Evolutionary conservation across 768 basidiomycete genomes (phyloP).

Genomic region (Pleurotus pulmonarius): DNA sequence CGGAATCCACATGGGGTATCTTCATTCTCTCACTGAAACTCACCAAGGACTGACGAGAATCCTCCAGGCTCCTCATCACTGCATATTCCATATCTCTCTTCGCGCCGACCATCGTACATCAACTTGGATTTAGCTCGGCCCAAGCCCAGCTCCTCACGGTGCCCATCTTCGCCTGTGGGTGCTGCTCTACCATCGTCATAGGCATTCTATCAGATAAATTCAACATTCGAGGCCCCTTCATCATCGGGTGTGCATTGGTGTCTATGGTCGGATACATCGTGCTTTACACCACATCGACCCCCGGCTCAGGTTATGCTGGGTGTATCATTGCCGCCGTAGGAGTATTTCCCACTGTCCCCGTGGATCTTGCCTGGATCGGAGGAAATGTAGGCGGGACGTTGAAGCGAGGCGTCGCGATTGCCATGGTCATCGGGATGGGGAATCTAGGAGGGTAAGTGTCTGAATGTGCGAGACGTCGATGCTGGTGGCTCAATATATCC

Average conservation of each 20-base stretch:
- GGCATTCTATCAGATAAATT: conserved; percentile 40
- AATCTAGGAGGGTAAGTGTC: conserved; percentile 44
- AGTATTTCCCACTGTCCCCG: conserved; percentile 45
- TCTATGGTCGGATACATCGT: conserved; percentile 51
- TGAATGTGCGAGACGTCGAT: not conserved
- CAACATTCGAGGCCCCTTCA: conserved; percentile 43
- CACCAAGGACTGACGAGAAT: not conserved
- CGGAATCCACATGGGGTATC: conserved; percentile 39
- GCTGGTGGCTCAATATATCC: not conserved
- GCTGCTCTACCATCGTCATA: conserved; percentile 35
- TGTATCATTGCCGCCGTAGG: conserved; percentile 48
- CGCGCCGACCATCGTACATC: conserved; percentile 45
- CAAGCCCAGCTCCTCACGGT: conserved; percentile 48
- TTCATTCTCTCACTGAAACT: not conserved
- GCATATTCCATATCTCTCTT: conserved; percentile 43
- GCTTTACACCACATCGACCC: conserved; percentile 30
- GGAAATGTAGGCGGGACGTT: conserved; percentile 54
- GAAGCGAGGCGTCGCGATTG: conserved; percentile 47
- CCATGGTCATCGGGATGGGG: conserved; percentile 49
- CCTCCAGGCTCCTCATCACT: conserved; percentile 34
- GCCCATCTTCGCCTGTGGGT: conserved; percentile 46
- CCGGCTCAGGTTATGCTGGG: conserved; percentile 41
- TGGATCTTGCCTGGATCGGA: conserved; percentile 50
- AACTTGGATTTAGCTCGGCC: conserved; percentile 45
- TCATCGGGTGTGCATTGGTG: conserved; percentile 37